Conservation (phyloP, 257 asterid species). For the Nicotiana undulata region DNA sequence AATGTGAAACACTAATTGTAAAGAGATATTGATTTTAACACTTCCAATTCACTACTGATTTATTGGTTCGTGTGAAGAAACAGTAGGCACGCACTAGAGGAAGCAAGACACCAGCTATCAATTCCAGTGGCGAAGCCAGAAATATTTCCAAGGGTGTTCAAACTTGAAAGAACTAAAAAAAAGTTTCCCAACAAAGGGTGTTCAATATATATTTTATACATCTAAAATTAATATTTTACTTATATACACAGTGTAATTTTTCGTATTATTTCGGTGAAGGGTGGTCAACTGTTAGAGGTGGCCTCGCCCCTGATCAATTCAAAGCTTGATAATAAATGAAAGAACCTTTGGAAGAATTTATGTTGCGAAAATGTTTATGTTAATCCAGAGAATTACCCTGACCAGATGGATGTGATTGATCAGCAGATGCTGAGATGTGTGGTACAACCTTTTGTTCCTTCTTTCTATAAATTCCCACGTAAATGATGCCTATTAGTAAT, state of each 20-base stretch:
- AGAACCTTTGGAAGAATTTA: background rate
- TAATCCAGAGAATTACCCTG: slow-evolving; percentile 9
- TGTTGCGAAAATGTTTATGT: background rate
- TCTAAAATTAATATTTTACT: no score
- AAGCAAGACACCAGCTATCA: background rate
- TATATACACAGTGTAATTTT: no score
- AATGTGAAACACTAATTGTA: background rate
- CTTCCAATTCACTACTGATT: background rate
- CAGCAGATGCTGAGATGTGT: slow-evolving; percentile 31
- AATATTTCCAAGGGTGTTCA: no score
- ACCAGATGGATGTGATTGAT: slow-evolving; percentile 27
- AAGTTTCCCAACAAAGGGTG: no score
- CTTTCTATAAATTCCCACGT: slow-evolving; percentile 35
- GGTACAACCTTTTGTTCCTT: slow-evolving; percentile 31
- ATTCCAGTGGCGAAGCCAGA: no score
- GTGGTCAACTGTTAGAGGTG: no score
- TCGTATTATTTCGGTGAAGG: no score
- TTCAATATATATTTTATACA: no score
- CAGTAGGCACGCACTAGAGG: background rate
- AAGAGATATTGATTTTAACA: background rate
- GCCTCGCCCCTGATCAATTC: no score
- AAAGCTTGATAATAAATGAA: no score
- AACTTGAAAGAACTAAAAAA: no score
- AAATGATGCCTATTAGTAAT: slow-evolving; percentile 42
- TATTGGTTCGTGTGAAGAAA: background rate